phyloP scores from a whole-genome alignment of 352 stramenopile genomes.

The Peronospora destructor region DNA sequence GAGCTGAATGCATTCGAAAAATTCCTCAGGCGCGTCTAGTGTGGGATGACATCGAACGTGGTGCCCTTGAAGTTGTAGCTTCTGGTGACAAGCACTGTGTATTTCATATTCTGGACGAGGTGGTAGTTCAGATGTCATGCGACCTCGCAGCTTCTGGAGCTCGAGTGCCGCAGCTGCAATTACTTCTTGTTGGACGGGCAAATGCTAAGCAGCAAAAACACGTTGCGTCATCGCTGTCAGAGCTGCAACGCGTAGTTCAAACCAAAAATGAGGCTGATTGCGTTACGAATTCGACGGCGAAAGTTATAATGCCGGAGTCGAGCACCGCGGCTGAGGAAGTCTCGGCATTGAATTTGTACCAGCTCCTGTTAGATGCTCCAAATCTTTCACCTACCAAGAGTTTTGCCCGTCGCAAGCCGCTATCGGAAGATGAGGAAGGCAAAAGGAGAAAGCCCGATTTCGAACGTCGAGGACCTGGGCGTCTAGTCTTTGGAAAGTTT shows the following conservation, averaged over 20 bases:
- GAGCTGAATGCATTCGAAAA: conserved; percentile 46
- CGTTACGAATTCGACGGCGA: not conserved
- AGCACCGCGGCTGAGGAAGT: conserved; percentile 1
- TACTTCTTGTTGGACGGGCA: conserved; percentile 56
- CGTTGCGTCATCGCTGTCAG: conserved; percentile 38
- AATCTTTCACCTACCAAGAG: conserved; percentile 31
- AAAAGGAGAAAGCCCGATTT: conserved; percentile 18
- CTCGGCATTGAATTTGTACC: conserved; percentile 30
- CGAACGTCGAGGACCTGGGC: conserved; percentile 41
- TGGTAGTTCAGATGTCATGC: conserved; percentile 76
- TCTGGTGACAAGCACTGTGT: conserved; percentile 12
- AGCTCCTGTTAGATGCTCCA: conserved; percentile 23
- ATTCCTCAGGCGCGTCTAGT: conserved; percentile 49
- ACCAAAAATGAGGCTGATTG: conserved; percentile 26
- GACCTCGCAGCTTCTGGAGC: conserved; percentile 62
- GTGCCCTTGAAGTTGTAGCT: conserved; percentile 27
- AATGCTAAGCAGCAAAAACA: conserved; percentile 30
- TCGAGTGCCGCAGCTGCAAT: conserved; percentile 65
- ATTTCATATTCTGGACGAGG: conserved; percentile 66
- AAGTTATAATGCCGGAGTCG: not conserved
- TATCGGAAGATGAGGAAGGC: conserved; percentile 13
- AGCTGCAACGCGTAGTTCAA: conserved; percentile 65
- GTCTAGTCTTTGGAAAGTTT: conserved; percentile 71
- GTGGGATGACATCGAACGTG: conserved; percentile 24
- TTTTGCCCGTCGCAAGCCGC: conserved; percentile 12